A percentile compares a stretch with the other conserved stretches of the same genome.
phyloP scores from a whole-genome alignment of 2,329 filamentous ascomycete genomes.

The Leptographium galeiforme region DNA sequence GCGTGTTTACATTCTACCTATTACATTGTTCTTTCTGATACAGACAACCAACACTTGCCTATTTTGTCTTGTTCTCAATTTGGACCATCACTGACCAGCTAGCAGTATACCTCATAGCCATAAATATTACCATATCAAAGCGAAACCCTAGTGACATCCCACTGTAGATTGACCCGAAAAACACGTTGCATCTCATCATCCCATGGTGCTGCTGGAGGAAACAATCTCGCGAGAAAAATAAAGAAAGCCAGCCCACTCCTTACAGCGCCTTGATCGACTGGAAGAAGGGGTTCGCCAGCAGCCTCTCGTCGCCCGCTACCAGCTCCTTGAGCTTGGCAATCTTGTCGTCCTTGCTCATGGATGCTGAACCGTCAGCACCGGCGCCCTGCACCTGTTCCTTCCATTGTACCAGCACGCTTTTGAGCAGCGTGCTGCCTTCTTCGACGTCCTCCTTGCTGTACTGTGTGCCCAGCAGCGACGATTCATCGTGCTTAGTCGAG shows the following conservation, averaged over 20 bases:
- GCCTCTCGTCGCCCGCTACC: conserved; percentile 56
- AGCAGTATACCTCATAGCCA: neutral
- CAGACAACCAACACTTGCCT: neutral
- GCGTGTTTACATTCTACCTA: conserved; percentile 8
- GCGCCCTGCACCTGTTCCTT: conserved; percentile 52
- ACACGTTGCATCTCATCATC: neutral
- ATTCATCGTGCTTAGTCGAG: conserved; percentile 58
- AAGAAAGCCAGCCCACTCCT: neutral
- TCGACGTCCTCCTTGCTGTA: conserved; percentile 81
- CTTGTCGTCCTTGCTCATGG: conserved; percentile 62
- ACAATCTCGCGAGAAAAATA: neutral
- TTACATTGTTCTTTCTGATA: conserved; percentile 8
- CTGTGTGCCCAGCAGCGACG: conserved; percentile 29
- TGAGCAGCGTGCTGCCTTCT: conserved; percentile 72
- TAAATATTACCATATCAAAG: conserved; percentile 1
- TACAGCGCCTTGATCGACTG: conserved; percentile 45
- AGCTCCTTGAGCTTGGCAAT: conserved; percentile 65
- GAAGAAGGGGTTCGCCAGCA: conserved; percentile 57
- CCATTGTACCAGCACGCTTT: conserved; percentile 73
- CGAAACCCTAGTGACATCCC: neutral
- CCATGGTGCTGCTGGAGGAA: neutral
- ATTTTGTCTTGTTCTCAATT: neutral
- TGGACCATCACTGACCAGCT: neutral
- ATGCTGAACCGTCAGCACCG: conserved; percentile 17
- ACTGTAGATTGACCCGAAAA: conserved; percentile 3